Base-by-base conservation (phyloP, 2,329 filamentous ascomycete genomes). In the Chaetomium globosum region DNA sequence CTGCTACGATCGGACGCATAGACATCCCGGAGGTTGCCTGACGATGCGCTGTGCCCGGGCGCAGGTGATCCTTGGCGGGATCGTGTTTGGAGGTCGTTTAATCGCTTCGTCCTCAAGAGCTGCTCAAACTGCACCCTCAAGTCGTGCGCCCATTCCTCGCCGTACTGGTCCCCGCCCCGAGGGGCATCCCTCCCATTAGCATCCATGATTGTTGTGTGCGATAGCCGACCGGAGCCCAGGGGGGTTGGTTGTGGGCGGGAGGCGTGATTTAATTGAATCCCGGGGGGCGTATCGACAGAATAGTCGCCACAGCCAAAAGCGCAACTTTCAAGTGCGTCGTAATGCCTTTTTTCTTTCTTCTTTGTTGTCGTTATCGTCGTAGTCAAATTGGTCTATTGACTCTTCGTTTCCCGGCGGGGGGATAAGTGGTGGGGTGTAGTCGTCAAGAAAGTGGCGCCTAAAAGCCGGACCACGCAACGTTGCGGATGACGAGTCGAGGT, bases 41-140 rank as follows among this genome's bases (percentile, higher is more conserved):
- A 82, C 4, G 86, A 85, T 0, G 81, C 75, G 61, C 79, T 78
- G 70, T 87, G 83, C 68, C 78, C 64, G 67, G 81, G 80, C 69
- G 81, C 80, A 49, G 82, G 89, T 43, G 89, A 89, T 59, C 82
- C 80, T 48, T 82, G 83, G 36, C 83, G 81, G 39, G 86, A 83
- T 67, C 84, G 82, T 39, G 88, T 85, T 72, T 89, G 87, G 59
- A 97, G 83, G 69, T 93, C 91, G 76, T 92, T 93, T 82, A 97
- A 87, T 77, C 93, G 87, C 81, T 91, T 93, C 65, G 91, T 92
- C 76, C 91, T 89, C 74, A 98, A 83, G 67, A 96, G 81, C 69
- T 93, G 89, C 76, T 96, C 92, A 77, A 97, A 97, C 74, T 92
- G 90, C 73, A 89, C 81, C 59, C 91, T 89, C 73, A 98, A 81